Base-by-base conservation (phyloP, 1,284 basidiomycete genomes). In the Caloboletus inedulis region DNA sequence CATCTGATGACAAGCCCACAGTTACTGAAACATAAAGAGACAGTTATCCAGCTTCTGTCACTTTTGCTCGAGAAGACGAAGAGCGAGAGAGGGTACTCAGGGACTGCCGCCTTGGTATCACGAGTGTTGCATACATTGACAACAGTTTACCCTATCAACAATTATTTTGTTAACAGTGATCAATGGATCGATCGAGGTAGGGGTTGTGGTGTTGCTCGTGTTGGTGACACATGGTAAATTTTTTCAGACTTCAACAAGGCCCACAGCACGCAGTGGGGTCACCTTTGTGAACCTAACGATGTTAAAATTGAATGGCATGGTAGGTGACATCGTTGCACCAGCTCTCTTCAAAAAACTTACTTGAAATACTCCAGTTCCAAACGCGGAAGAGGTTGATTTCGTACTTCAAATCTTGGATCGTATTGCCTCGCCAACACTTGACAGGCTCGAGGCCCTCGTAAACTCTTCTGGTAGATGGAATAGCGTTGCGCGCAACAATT, bases 221-320 rank as follows among this genome's bases (percentile, higher is more conserved):
- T 13, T 49, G 27, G 34, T 48, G 33, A 23, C 13, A 13, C 25
- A n/a, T 33, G 9, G 1, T 47, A 34, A 49, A 34, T 3, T 41
- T 54, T 37, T 36, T 29, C 56, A 87, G 91, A 80, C 45, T 92
- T 94, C 65, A 78, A 88, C 57, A 74, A 73, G 43, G 79, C 84
- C 54, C 89, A 94, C 62, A 87, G 86, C 55, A 72, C 81, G 9
- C 79, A 85, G 53, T 98, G 95, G 94, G 95, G 95, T 27, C 83
- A 82, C 56, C 73, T 91, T 52, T 94, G 90, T 71, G 82, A 89
- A 51, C 76, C 87, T 7, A 79, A 87, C 58, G 89, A 97, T 49
- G 87, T 94, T 44, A 79, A 84, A 55, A 80, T 96, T 21, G 83
- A 91, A 55, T 99, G 97, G 96, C 94, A 96, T 64, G 80, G 87